phyloP scores from a whole-genome alignment of 2,329 filamentous ascomycete species.

The Apiospora kogelbergensis region DNA sequence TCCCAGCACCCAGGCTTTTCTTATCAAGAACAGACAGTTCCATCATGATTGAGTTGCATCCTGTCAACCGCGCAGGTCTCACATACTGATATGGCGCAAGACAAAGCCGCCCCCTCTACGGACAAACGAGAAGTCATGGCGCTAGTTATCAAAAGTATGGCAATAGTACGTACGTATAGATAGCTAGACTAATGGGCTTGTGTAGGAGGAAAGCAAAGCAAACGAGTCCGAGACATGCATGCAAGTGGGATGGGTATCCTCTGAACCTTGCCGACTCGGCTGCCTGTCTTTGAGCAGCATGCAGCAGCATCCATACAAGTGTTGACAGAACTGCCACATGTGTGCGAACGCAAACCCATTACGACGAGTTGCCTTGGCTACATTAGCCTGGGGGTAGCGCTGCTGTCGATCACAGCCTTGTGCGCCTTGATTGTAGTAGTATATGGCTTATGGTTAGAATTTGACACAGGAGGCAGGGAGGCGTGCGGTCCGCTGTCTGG shows the following conservation, averaged over 20 bases:
- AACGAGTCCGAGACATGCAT: conserved; percentile 3
- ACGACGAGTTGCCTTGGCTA: not conserved
- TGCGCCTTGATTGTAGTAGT: not conserved
- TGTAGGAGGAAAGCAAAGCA: not conserved
- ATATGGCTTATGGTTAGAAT: not conserved
- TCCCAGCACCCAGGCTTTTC: not conserved
- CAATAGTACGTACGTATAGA: not conserved
- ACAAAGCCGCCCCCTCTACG: not conserved
- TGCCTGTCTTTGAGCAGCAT: not conserved
- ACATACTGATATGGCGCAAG: not conserved
- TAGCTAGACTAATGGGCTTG: not conserved
- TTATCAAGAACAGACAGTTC: not conserved
- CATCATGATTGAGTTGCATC: conserved; percentile 1
- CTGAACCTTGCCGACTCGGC: conserved; percentile 1
- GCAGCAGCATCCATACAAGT: not conserved
- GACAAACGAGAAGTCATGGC: not conserved
- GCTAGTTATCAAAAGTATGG: not conserved
- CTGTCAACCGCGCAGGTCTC: not conserved
- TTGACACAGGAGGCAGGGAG: not conserved
- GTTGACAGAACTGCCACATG: not conserved
- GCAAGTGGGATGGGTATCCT: not conserved
- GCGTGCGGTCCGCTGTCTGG: conserved; percentile 5
- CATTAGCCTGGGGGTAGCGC: not conserved
- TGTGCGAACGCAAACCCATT: not conserved
- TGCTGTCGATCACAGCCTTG: not conserved